Conservation (phyloP, 176 grass and related monocot species). For the Paspalum notatum region DNA sequence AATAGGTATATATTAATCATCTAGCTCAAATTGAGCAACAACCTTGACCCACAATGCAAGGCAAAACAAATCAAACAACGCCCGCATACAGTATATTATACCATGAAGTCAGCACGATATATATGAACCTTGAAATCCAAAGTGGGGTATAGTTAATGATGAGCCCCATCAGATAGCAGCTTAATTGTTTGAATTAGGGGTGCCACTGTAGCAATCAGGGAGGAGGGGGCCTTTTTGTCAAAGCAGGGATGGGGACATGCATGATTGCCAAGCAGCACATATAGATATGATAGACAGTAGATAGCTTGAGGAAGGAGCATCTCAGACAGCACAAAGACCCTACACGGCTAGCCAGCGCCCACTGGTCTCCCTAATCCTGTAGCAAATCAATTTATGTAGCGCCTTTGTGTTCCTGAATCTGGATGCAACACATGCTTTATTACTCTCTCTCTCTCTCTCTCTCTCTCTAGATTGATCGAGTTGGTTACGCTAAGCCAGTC, state of each 20-base stretch:
- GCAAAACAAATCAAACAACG: too few species aligned
- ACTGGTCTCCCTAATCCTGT: constrained; percentile 16
- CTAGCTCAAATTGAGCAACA: too few species aligned
- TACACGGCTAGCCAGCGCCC: background rate
- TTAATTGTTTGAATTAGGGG: background rate
- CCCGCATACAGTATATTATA: too few species aligned
- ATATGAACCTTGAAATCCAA: background rate
- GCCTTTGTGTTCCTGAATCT: background rate
- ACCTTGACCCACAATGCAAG: too few species aligned
- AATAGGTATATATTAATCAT: too few species aligned
- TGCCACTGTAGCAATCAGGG: constrained; percentile 15
- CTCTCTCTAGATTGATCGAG: constrained; percentile 14
- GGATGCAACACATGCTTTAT: constrained; percentile 12
- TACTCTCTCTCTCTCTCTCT: constrained; percentile 32
- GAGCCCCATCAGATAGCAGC: constrained; percentile 7
- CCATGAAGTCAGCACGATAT: too few species aligned
- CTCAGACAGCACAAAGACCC: constrained; percentile 8
- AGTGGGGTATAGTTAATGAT: constrained; percentile 25
- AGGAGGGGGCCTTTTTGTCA: constrained; percentile 21
- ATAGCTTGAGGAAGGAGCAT: constrained; percentile 55
- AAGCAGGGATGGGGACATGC: constrained; percentile 25
- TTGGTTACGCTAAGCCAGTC: constrained; percentile 68
- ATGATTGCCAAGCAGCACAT: constrained; percentile 31
- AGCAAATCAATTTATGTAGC: constrained; percentile 9
- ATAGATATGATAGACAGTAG: background rate